Conservation (phyloP, 2,329 filamentous ascomycete species). For the Cercospora brassicicola region DNA sequence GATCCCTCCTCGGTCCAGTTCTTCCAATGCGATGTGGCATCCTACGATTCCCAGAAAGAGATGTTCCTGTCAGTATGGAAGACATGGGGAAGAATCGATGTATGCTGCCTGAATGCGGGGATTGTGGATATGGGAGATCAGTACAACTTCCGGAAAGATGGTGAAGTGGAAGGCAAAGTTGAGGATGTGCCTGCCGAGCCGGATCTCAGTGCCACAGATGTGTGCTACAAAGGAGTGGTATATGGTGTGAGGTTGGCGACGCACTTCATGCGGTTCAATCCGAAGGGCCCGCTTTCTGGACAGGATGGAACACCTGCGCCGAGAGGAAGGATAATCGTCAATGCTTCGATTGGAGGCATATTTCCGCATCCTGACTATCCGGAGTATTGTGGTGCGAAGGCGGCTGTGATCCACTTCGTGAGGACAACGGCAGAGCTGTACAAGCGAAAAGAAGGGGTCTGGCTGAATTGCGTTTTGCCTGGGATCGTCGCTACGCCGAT, state of each 20-base stretch:
- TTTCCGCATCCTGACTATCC: slow-evolving; percentile 50
- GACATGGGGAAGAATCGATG: slow-evolving; percentile 51
- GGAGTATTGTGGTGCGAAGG: slow-evolving; percentile 55
- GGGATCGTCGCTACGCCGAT: slow-evolving; percentile 50
- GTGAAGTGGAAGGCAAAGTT: not conserved
- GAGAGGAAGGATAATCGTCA: slow-evolving; percentile 8
- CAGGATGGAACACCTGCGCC: not conserved
- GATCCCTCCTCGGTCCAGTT: slow-evolving; percentile 43
- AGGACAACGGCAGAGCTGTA: slow-evolving; percentile 44
- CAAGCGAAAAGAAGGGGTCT: slow-evolving; percentile 30
- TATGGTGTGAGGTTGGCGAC: slow-evolving; percentile 53
- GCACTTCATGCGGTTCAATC: slow-evolving; percentile 57
- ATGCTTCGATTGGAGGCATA: slow-evolving; percentile 44
- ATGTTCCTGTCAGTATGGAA: slow-evolving; percentile 48
- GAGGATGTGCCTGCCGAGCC: slow-evolving; percentile 48
- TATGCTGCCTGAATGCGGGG: slow-evolving; percentile 54
- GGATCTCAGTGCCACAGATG: slow-evolving; percentile 49
- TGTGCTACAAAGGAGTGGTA: slow-evolving; percentile 55
- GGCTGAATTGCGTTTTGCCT: slow-evolving; percentile 52
- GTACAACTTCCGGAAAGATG: slow-evolving; percentile 41
- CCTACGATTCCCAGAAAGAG: slow-evolving; percentile 48
- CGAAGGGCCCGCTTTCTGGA: slow-evolving; percentile 20
- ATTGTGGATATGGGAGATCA: slow-evolving; percentile 50
- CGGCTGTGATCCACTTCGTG: slow-evolving; percentile 48
- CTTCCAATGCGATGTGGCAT: slow-evolving; percentile 48